Evolutionary conservation across 805 yeast species (phyloP), one percentile per base, ranked within the genome.

Genomic region (Kodamaea kaohsiungensis): DNA sequence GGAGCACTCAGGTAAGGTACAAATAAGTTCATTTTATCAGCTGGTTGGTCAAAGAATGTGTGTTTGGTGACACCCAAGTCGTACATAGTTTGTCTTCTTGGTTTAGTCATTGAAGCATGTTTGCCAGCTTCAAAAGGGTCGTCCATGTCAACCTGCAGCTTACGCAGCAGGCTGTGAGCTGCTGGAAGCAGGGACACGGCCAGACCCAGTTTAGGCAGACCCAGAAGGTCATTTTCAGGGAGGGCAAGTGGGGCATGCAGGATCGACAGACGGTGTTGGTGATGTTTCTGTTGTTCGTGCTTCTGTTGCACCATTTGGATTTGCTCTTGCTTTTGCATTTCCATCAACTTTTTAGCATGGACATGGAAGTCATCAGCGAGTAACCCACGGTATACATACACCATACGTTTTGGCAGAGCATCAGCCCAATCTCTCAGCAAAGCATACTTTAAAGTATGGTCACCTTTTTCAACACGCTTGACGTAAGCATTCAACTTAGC

Each of bases 361-460:
- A 84, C 71, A 61, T 86, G 86, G 69, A 86, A 89, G 65, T 88
- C 92, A n/a, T 83, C 78, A 30, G 93, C 82, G 57, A 89, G 75
- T 27, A 87, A 72, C 39, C 96, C 96, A 63, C 95, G 83, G 68
- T 89, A 89, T 49, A 88, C 91, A 64, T 89, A 89, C 25, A 89
- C 91, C 96, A 89, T 89, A 75, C 96, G 79, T 64, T 89, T 86
- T 50, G 96, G 96, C 1, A 91, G 85, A 15, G 93, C 91, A 68
- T 88, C 93, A 2, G 96, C 93, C 96, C 96, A 89, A 68, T 89
- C 95, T 71, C 96, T 82, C 0, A 91, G 85, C 43, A 89, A 72
- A 16, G 93, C 90, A 68, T 89, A 89, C 54, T 81, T 80, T 62
- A 89, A 76, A 43, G 83, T 79, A 57, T 84, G 78, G 66, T 89